A percentile compares a stretch with the other conserved stretches of the same genome.
Evolutionary conservation across 2,329 filamentous ascomycete species (phyloP).

Genomic region (Colletotrichum lupini): DNA sequence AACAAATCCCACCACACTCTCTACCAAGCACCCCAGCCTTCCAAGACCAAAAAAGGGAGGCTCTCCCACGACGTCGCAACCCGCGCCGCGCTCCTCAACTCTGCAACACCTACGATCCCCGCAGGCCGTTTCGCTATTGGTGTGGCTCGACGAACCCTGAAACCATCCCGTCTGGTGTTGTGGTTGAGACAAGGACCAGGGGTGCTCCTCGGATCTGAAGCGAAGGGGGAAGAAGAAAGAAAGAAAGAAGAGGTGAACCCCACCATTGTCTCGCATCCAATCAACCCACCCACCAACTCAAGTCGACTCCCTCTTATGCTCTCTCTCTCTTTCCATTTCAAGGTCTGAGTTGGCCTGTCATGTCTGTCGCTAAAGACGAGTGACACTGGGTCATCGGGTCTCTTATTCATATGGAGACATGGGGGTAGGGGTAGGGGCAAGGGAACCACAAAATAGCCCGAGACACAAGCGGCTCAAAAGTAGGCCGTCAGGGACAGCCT

Average conservation of each 20-base stretch:
- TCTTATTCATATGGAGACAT: constrained; percentile 20
- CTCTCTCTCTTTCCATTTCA: neutral
- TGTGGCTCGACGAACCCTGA: constrained; percentile 6
- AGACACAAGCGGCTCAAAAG: constrained; percentile 21
- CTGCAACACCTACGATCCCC: constrained; percentile 14
- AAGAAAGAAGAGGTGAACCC: constrained; percentile 15
- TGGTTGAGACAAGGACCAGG: neutral
- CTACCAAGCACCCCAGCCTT: too few species aligned
- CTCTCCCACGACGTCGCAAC: constrained; percentile 17
- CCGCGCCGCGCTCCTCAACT: constrained; percentile 5
- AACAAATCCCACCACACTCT: neutral
- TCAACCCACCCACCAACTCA: neutral
- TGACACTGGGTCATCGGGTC: neutral
- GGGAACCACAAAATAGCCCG: neutral
- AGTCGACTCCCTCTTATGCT: too few species aligned
- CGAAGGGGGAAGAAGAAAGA: neutral
- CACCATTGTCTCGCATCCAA: constrained; percentile 11
- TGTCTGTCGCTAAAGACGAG: neutral
- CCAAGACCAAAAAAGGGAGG: neutral
- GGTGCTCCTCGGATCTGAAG: constrained; percentile 25
- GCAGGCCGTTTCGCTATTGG: neutral
- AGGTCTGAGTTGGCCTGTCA: neutral
- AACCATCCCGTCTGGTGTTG: constrained; percentile 1
- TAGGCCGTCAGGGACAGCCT: constrained; percentile 23
- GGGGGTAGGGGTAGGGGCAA: neutral